These are phyloP conservation scores for Penicillium atrosanguineum DNA, from an alignment of 495 filamentous ascomycete genomes.

Conservation along the genomic window DNA sequence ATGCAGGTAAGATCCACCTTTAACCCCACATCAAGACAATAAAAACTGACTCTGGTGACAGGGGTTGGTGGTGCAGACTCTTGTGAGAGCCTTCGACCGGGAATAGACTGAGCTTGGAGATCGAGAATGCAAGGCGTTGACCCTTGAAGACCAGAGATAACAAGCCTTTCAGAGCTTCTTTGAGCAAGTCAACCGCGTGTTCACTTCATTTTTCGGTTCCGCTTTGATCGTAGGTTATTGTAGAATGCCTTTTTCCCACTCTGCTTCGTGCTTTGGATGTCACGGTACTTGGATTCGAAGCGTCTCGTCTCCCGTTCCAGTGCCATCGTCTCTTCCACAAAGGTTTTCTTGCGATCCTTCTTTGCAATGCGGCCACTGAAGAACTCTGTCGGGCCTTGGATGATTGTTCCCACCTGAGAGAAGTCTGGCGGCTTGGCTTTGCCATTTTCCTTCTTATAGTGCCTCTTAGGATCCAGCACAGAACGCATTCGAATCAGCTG, in stretches of 20 bases:
- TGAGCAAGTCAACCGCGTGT: not conserved
- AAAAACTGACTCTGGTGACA: conserved; percentile 24
- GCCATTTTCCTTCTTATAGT: conserved; percentile 82
- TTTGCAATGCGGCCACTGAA: conserved; percentile 74
- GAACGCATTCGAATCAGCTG: conserved; percentile 85
- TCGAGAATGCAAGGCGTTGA: not conserved
- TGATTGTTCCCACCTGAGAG: conserved; percentile 83
- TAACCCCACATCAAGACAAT: not conserved
- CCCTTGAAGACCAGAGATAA: not conserved
- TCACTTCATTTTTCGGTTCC: conserved; percentile 42
- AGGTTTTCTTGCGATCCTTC: conserved; percentile 83
- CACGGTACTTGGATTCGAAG: conserved; percentile 69
- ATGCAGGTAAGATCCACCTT: conserved; percentile 59
- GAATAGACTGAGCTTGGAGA: conserved; percentile 2
- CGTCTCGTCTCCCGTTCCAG: conserved; percentile 55
- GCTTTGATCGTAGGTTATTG: conserved; percentile 60
- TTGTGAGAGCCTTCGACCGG: conserved; percentile 28
- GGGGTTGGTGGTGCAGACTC: conserved; percentile 40
- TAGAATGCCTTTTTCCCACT: conserved; percentile 74
- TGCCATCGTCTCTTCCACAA: conserved; percentile 84
- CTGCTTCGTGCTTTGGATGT: conserved; percentile 63
- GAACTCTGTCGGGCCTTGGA: conserved; percentile 88
- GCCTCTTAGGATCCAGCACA: conserved; percentile 83
- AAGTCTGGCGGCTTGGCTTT: conserved; percentile 70
- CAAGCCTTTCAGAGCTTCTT: not conserved